These are phyloP conservation scores for Vigna mungo DNA, from an alignment of 306 rosid species.

Conservation along the genomic window DNA sequence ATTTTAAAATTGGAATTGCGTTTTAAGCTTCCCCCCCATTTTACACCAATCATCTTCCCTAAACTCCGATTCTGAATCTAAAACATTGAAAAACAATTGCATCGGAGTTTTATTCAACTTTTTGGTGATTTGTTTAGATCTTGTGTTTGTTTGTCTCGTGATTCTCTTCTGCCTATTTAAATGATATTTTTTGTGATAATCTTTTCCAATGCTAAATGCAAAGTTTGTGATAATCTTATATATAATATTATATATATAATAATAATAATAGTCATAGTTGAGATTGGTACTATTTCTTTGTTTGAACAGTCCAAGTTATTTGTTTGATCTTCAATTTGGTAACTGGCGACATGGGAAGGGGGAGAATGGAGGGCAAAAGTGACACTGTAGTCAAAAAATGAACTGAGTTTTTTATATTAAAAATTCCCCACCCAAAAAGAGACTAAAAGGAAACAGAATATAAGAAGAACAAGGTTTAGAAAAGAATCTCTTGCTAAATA, in stretches of 20 bases:
- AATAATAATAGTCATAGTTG: neutral
- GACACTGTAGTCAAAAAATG: constrained; percentile 13
- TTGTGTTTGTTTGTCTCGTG: constrained; percentile 33
- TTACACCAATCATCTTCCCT: no score
- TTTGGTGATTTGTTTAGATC: neutral
- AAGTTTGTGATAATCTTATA: neutral
- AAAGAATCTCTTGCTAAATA: neutral
- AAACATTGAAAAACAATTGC: neutral
- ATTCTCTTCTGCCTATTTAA: constrained; percentile 16
- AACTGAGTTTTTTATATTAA: neutral
- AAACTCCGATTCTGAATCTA: neutral
- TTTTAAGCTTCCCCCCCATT: no score
- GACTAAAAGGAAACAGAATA: neutral
- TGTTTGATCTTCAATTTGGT: constrained; percentile 24
- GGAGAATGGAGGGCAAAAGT: neutral
- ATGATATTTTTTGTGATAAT: constrained; percentile 2
- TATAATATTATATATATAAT: no score
- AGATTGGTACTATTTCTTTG: neutral
- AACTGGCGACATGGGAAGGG: neutral
- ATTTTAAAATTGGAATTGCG: neutral
- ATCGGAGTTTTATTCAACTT: neutral
- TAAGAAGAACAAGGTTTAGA: neutral
- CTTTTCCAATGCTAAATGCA: constrained; percentile 24
- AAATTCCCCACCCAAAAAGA: neutral
- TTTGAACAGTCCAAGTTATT: neutral